Evolutionary conservation across 2,329 filamentous ascomycete genomes (phyloP), one percentile per base, ranked within the genome.

Genomic region (Xylariaceae sp.): DNA sequence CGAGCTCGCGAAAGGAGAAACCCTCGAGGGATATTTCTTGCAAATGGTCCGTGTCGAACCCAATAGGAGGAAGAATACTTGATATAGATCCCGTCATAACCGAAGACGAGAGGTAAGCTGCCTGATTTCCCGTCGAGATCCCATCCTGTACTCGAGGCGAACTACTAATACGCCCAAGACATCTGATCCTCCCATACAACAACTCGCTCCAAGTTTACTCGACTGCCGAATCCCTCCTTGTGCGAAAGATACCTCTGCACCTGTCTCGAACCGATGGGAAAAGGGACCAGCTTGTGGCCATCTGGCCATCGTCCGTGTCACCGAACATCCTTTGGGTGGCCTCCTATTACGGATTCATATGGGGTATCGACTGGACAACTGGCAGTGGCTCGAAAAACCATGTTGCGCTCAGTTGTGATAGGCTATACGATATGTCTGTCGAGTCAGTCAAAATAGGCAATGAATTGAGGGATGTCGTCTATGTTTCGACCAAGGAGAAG

Each of bases 181-280:
- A 83, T 62, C 60, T 96, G 27, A 80, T 96, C 41, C 61, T 94
- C 40, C 77, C 83, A 21, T 86, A 87, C 54, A 76, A 81, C 44
- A 81, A 77, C 18, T 82, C 83, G 8, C 70, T 96, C 38, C 84
- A 88, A 59, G 74, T 95, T 17, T 94, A 92, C 62, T 85, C 85
- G 2, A 78, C 86, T 19, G 70, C 77, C 48, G 88, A 88, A 38
- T 97, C 92, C 2, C 75, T 94, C 34, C 76, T 94, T 15, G 70
- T 87, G 31, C 81, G 87, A 50, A 78, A 80, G 40, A 81, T 96
- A 34, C 66, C 74, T 9, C 66, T 82, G 49, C 68, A 50, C 56
- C 62, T 52, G 15, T 46, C 52, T 34, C 52, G 48, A 12, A 38
- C 47, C 9, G 53, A 57, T 6, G 52, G 50, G n/a, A 45, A 51